Evolutionary conservation across 176 grass and related monocot species (phyloP), one percentile per base, ranked within the genome.

Genomic region (Rhipidocladum racemiflorum): DNA sequence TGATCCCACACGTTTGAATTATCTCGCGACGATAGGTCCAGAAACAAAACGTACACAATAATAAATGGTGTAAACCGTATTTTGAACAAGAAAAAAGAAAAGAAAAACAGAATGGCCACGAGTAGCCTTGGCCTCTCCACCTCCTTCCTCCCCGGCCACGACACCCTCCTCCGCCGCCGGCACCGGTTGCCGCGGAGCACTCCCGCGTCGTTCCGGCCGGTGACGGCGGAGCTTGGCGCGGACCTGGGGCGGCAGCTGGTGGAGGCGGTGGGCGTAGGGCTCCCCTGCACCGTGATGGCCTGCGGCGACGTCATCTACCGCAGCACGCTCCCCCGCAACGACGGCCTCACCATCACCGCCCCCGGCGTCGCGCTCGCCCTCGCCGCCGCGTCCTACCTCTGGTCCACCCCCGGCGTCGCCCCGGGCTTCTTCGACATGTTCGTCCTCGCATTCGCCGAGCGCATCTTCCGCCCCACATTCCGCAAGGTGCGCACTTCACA

Each of bases 361-460:
- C 92, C 91, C 6, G 93, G 96, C 27, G 66, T 72, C 23, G 83
- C 89, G 46, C 92, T 99, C 49, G 82, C 93, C 6, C 85, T 92
- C 29, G 79, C 85, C 62, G 64, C 87, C 10, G 91, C 32, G 1
- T 91, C 91, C 36, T 99, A 99, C 84, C 91, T 99, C 84, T 99
- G 96, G 96, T 77, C 96, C 15, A 99, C 96, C 32, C 92, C 96
- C 0, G 96, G 96, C 46, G 93, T 99, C 57, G 91, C 93, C 9
- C 96, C 96, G 34, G 96, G 96, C 16, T 99, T 99, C 79, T 95
- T 99, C 85, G 93, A 99, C 77, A 95, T 99, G 96, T 95, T 99
- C 75, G 91, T 95, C 7, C 87, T 99, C 72, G 89, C 96, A 20
- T 95, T 93, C 81, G 68, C 87, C 29, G 93, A 99, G 69, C 93